These are phyloP conservation scores for Nicotiana tomentosiformis DNA, from an alignment of 257 asterid genomes.

Conservation along the genomic window DNA sequence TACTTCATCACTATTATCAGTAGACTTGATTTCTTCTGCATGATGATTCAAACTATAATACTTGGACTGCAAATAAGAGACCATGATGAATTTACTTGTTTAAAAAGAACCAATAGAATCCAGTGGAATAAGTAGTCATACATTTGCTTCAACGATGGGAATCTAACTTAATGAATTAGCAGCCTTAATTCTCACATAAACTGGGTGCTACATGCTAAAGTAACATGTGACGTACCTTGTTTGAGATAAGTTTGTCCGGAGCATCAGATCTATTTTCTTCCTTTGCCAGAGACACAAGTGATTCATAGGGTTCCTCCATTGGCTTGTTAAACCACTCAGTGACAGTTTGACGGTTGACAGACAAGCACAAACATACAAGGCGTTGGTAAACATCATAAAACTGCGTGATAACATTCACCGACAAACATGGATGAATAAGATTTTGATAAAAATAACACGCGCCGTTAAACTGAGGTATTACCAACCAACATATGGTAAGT, in stretches of 20 bases:
- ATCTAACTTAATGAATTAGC: neutral
- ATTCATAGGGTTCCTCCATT: conserved; percentile 6
- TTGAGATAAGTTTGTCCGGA: conserved; percentile 26
- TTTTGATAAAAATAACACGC: conserved; percentile 26
- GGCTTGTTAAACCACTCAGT: conserved; percentile 10
- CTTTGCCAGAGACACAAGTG: conserved; percentile 22
- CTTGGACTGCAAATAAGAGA: neutral
- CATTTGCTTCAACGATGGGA: neutral
- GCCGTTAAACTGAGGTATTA: conserved; percentile 26
- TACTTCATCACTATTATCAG: neutral
- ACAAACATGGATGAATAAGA: conserved; percentile 23
- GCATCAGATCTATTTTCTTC: conserved; percentile 25
- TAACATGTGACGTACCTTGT: conserved; percentile 18
- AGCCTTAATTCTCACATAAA: neutral
- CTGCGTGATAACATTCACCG: neutral
- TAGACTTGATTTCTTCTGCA: neutral
- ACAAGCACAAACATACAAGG: conserved; percentile 2
- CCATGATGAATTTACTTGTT: neutral
- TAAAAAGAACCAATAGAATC: neutral
- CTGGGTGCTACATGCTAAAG: neutral
- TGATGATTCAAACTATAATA: neutral
- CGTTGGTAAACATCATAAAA: conserved; percentile 1
- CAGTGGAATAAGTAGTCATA: too few species aligned
- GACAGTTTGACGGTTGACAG: neutral
- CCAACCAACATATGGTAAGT: conserved; percentile 23